These are phyloP conservation scores for Ephemerocybe angulata DNA, from an alignment of 768 basidiomycete genomes.

Conservation along the genomic window DNA sequence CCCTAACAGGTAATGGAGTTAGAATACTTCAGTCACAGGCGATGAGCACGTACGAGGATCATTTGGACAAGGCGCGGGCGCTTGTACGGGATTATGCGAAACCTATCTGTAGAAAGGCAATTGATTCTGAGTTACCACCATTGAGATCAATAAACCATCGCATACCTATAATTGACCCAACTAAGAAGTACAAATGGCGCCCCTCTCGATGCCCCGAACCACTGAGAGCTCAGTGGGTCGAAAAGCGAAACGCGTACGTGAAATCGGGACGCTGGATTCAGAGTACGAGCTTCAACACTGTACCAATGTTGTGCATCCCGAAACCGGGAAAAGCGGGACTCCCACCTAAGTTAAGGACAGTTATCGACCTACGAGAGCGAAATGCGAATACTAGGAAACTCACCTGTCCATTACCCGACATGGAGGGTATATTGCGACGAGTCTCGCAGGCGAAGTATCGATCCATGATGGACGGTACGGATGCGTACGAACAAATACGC, in stretches of 20 bases:
- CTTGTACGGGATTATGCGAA: constrained; percentile 20
- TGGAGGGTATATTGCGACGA: too few species aligned
- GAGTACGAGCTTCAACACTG: constrained; percentile 26
- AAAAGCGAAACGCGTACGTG: constrained; percentile 27
- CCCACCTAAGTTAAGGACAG: constrained; percentile 10
- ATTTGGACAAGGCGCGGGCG: constrained; percentile 10
- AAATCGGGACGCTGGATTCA: constrained; percentile 28
- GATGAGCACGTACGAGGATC: constrained; percentile 7
- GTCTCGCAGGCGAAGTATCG: too few species aligned
- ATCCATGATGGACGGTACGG: too few species aligned
- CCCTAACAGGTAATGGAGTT: constrained; percentile 14
- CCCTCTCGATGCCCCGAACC: constrained; percentile 33
- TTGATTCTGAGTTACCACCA: constrained; percentile 33
- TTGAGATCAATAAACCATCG: constrained; percentile 37
- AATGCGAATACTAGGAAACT: too few species aligned
- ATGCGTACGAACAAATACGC: too few species aligned
- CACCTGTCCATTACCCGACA: too few species aligned
- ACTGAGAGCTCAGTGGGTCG: constrained; percentile 21
- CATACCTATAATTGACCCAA: constrained; percentile 35
- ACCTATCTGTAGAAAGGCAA: constrained; percentile 22
- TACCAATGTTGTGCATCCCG: constrained; percentile 32
- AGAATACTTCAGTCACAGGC: constrained; percentile 9
- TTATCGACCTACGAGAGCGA: too few species aligned
- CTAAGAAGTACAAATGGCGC: constrained; percentile 28
- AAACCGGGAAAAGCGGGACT: constrained; percentile 25